phyloP scores from a whole-genome alignment of 768 basidiomycete species.

The Phaffia tasmanica region DNA sequence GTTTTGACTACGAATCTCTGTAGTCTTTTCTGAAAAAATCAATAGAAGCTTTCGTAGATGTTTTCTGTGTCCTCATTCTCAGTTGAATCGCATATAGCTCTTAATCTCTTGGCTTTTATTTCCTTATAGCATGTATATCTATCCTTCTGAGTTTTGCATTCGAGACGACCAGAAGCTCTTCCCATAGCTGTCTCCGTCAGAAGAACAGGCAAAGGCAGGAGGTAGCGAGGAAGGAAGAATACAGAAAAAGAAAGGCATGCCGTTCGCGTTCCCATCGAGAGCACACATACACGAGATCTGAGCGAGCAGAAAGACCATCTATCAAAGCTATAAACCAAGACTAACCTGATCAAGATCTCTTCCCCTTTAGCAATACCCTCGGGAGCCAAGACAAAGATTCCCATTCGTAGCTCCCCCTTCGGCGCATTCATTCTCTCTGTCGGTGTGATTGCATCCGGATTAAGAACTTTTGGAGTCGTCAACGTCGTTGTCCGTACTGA shows the following conservation, averaged over 20 bases:
- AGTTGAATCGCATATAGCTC: too few species aligned
- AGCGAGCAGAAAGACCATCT: too few species aligned
- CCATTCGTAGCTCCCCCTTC: constrained; percentile 23
- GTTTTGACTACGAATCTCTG: too few species aligned
- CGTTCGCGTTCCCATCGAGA: neutral
- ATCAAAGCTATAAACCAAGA: neutral
- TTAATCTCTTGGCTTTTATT: too few species aligned
- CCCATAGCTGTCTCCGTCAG: constrained; percentile 6
- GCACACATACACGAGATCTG: too few species aligned
- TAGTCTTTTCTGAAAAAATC: too few species aligned
- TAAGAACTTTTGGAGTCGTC: neutral
- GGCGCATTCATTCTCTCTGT: neutral
- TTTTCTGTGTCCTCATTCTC: too few species aligned
- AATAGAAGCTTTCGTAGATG: too few species aligned
- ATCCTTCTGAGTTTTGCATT: neutral
- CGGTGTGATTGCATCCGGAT: constrained; percentile 13
- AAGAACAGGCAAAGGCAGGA: neutral
- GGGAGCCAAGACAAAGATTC: constrained; percentile 15
- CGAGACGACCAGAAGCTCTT: constrained; percentile 17
- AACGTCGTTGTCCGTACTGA: constrained; percentile 16
- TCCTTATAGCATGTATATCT: too few species aligned
- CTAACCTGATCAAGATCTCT: constrained; percentile 24
- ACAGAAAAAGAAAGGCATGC: neutral
- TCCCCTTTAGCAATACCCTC: constrained; percentile 23
- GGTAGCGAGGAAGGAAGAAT: neutral